Evolutionary conservation across 371 early-diverging fungal species (phyloP), one percentile per base, ranked within the genome.

Genomic region (Apophysomyces variabilis): DNA sequence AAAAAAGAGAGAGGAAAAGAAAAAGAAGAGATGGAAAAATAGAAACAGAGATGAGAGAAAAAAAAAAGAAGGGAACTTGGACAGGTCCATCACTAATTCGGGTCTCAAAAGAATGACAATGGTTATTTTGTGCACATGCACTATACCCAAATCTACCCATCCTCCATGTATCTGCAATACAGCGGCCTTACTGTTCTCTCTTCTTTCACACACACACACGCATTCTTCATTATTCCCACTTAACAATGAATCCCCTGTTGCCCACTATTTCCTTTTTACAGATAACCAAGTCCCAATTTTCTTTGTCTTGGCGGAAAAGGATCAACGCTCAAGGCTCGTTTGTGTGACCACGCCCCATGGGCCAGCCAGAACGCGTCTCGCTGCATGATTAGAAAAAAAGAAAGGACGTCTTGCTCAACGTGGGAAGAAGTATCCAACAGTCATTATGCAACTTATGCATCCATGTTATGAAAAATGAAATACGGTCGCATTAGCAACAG

Each of bases 21-120:
- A 57, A 61, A n/a, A 54, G 32, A 38, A 18, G 16, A 16, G 37
- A 38, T 8, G 39, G 35, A 56, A 35, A 50, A 64, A 56, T 21
- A 47, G 57, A 50, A 38, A 39, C 26, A 57, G 36, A 35, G 8
- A 26, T 5, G 37, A 39, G 36, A 57, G 5, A 47, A 57, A 56
- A 47, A 57, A 56, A 57, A 43, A 61, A 61, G 66, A 61, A 67
- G 61, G 61, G 62, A 64, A 50, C 21, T 50, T 16, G 8, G 21
- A 21, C 54, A 50, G 54, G 54, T 18, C 54, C 54, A 21, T 9
- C 18, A 18, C n/a, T 32, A 21, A 9, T 50, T 50, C 54, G 54
- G 54, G 54, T 50, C 21, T 50, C 54, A 50, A 50, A 50, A 50
- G 54, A 50, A 50, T 50, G 54, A 50, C 54, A 50, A 50, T 50